Conservation (phyloP, 495 filamentous ascomycete species). For the Podospora pseudopauciseta region DNA sequence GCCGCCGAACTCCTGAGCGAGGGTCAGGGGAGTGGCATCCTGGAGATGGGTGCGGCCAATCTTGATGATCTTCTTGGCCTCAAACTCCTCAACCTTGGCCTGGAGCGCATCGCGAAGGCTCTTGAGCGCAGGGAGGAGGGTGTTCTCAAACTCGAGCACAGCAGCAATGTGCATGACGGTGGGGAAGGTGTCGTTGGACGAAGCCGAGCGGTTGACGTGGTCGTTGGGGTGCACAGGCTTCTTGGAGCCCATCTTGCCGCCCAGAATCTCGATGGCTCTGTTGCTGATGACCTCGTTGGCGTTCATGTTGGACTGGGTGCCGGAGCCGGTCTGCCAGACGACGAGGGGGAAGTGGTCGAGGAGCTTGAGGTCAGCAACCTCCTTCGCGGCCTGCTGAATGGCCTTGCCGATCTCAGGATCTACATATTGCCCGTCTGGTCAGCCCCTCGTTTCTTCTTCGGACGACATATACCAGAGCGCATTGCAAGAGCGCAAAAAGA, state of each 20-base stretch:
- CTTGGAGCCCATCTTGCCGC: conserved; percentile 90
- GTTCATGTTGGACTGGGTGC: conserved; percentile 99
- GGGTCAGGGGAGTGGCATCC: conserved; percentile 92
- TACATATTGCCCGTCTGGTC: conserved; percentile 30
- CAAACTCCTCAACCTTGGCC: conserved; percentile 84
- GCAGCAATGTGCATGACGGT: conserved; percentile 99
- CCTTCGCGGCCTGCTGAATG: conserved; percentile 88
- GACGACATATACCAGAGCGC: neutral
- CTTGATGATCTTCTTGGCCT: conserved; percentile 85
- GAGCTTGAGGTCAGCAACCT: conserved; percentile 91
- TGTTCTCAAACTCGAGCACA: conserved; percentile 84
- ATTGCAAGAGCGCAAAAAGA: conserved; percentile 11
- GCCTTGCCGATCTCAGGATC: conserved; percentile 90
- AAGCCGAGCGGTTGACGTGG: conserved; percentile 98
- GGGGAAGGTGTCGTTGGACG: conserved; percentile 98
- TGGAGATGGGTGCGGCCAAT: conserved; percentile 97
- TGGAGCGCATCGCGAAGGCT: conserved; percentile 78
- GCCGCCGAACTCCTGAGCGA: conserved; percentile 97
- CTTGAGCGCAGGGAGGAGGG: conserved; percentile 77
- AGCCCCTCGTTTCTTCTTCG: neutral
- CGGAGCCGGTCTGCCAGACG: conserved; percentile 98
- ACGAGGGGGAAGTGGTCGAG: conserved; percentile 98
- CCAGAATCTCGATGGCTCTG: conserved; percentile 96
- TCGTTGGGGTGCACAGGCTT: conserved; percentile 99
- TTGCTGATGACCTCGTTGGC: conserved; percentile 99